These are phyloP conservation scores for Fomes fomentarius DNA, from an alignment of 1,284 basidiomycete genomes.

Conservation along the genomic window DNA sequence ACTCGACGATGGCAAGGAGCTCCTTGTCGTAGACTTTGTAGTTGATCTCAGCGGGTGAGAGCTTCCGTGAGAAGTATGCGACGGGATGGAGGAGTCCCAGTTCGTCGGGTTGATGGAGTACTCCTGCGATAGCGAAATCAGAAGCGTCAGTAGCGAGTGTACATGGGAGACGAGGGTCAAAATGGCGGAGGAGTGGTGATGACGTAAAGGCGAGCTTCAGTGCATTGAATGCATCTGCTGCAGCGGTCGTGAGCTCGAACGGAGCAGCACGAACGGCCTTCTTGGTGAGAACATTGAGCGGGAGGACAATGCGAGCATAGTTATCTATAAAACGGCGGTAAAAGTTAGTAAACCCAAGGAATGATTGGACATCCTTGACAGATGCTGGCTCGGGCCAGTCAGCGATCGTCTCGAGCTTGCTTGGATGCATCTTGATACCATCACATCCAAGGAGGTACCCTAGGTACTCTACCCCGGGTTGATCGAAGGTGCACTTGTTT, in stretches of 20 bases:
- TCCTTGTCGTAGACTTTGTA: constrained; percentile 43
- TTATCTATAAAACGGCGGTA: constrained; percentile 43
- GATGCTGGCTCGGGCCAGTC: constrained; percentile 26
- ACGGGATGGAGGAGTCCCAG: constrained; percentile 34
- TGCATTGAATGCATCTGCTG: constrained; percentile 26
- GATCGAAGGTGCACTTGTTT: constrained; percentile 44
- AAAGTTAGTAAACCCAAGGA: constrained; percentile 43
- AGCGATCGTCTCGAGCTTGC: constrained; percentile 41
- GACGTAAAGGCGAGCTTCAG: constrained; percentile 34
- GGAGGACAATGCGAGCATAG: constrained; percentile 35
- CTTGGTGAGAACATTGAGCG: constrained; percentile 27
- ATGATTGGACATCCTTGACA: constrained; percentile 36
- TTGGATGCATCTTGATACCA: constrained; percentile 42
- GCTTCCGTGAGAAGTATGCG: constrained; percentile 34
- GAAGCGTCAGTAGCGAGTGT: constrained; percentile 4
- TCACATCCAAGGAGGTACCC: constrained; percentile 40
- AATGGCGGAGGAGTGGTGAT: constrained; percentile 36
- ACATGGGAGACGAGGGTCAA: constrained; percentile 29
- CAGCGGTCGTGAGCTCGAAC: constrained; percentile 8
- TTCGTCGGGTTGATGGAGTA: constrained; percentile 34
- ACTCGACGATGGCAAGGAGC: constrained; percentile 39
- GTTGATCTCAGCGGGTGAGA: constrained; percentile 38
- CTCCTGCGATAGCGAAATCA: constrained; percentile 20
- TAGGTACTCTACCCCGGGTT: constrained; percentile 42
- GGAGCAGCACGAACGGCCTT: constrained; percentile 13